Conservation (phyloP, 306 rosid genomes). For the Carpinus viminea region DNA sequence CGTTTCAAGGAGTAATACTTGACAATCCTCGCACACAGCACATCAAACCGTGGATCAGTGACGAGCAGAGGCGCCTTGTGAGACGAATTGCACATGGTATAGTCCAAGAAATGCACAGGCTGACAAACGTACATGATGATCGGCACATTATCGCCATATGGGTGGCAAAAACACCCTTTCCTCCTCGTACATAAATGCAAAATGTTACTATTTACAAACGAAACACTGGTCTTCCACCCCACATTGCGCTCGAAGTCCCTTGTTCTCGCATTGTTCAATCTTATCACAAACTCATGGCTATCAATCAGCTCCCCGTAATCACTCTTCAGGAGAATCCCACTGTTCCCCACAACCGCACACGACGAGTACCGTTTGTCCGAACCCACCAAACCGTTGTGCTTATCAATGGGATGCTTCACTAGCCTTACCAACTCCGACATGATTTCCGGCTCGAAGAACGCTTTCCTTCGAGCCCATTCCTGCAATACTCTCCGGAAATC, state of each 20-base stretch:
- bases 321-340: slow-evolving; percentile 80
- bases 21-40: slow-evolving; percentile 69
- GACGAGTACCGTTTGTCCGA: slow-evolving; percentile 47
- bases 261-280: slow-evolving; percentile 83
- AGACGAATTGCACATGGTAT: slow-evolving; percentile 66
- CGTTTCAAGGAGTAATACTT: slow-evolving; percentile 88
- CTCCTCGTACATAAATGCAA: slow-evolving; percentile 88
- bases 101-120: slow-evolving; percentile 86
- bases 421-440: slow-evolving; percentile 59
- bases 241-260: slow-evolving; percentile 56
- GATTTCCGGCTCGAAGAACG: slow-evolving; percentile 53
- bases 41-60: slow-evolving; percentile 84
- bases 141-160: slow-evolving; percentile 73
- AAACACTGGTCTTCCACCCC: slow-evolving; percentile 78
- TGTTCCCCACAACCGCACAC: slow-evolving; percentile 93
- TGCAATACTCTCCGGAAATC: slow-evolving; percentile 65
- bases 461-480: slow-evolving; percentile 66
- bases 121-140: slow-evolving; percentile 89
- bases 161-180: slow-evolving; percentile 83
- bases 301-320: slow-evolving; percentile 66
- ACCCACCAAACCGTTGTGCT: slow-evolving; percentile 28
- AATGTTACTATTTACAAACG: slow-evolving; percentile 89
- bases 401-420: slow-evolving; percentile 56
- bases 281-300: slow-evolving; percentile 69
- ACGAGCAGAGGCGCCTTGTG: slow-evolving; percentile 71